Evolutionary conservation across 2,329 filamentous ascomycete genomes (phyloP).

Genomic region (Penicillium sp.): DNA sequence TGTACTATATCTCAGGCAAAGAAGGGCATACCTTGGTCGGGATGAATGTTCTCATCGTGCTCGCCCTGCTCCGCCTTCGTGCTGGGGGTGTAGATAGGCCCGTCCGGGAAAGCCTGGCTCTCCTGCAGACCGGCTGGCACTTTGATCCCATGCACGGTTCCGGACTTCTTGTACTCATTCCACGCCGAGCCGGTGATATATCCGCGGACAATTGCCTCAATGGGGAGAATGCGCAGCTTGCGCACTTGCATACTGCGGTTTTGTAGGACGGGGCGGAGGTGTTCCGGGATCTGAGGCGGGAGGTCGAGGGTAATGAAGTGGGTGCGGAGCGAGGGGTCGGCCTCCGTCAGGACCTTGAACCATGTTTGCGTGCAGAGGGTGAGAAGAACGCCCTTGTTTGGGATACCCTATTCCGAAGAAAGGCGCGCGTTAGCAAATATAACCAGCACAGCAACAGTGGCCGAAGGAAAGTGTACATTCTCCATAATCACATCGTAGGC

Average conservation of each 20-base stretch:
- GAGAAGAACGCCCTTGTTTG: slow-evolving; percentile 63
- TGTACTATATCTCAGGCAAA: background rate
- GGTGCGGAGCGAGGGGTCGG: slow-evolving; percentile 57
- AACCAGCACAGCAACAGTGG: slow-evolving; percentile 13
- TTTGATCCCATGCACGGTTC: slow-evolving; percentile 75
- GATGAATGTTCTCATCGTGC: slow-evolving; percentile 83
- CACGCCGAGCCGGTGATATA: slow-evolving; percentile 86
- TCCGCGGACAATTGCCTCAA: slow-evolving; percentile 83
- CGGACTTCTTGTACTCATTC: slow-evolving; percentile 68
- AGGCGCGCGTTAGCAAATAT: slow-evolving; percentile 13
- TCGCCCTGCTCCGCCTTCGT: slow-evolving; percentile 78
- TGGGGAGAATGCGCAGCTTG: slow-evolving; percentile 68
- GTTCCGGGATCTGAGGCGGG: slow-evolving; percentile 47
- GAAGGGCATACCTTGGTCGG: slow-evolving; percentile 53
- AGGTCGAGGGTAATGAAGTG: slow-evolving; percentile 61
- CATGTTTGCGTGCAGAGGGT: slow-evolving; percentile 65
- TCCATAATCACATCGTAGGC: slow-evolving; percentile 90
- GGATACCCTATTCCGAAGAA: slow-evolving; percentile 53
- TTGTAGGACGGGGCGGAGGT: slow-evolving; percentile 53
- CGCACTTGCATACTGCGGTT: slow-evolving; percentile 74
- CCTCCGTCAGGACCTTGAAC: slow-evolving; percentile 59
- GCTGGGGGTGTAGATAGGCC: slow-evolving; percentile 71
- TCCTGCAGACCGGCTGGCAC: slow-evolving; percentile 66
- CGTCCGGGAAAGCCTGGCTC: slow-evolving; percentile 63
- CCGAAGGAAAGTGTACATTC: slow-evolving; percentile 57